phyloP scores from a whole-genome alignment of 768 basidiomycete genomes.

The Cystobasidium onofrii region DNA sequence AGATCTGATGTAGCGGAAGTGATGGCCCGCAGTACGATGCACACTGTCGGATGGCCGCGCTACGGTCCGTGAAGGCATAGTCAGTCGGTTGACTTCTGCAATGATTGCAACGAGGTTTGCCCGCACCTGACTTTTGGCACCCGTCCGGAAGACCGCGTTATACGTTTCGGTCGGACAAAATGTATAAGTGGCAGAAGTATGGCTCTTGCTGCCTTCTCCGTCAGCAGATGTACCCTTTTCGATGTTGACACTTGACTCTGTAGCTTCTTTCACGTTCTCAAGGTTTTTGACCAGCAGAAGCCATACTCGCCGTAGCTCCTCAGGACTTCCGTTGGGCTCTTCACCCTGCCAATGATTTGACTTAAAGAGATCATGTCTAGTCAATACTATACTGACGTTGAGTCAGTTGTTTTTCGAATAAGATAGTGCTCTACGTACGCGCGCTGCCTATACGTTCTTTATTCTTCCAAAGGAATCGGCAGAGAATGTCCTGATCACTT shows the following conservation, averaged over 20 bases:
- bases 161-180: not conserved
- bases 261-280: not conserved
- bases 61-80: not conserved
- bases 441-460: slow-evolving; percentile 20
- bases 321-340: not conserved
- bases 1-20: slow-evolving; percentile 73
- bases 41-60: slow-evolving; percentile 48
- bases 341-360: not conserved
- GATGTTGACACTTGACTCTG: not conserved
- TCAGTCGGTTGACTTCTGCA: slow-evolving; percentile 47
- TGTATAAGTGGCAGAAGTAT: not conserved
- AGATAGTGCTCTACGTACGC: not conserved
- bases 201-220: too few species aligned
- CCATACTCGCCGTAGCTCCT: not conserved
- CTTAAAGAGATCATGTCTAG: not conserved
- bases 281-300: not conserved
- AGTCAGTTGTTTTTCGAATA: not conserved
- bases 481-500: not conserved
- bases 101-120: not conserved
- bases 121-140: not conserved
- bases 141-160: not conserved
- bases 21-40: slow-evolving; percentile 60
- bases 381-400: not conserved
- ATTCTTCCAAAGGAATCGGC: slow-evolving; percentile 18
- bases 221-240: not conserved